Conservation (phyloP, 306 rosid genomes). For the Morella rubra region DNA sequence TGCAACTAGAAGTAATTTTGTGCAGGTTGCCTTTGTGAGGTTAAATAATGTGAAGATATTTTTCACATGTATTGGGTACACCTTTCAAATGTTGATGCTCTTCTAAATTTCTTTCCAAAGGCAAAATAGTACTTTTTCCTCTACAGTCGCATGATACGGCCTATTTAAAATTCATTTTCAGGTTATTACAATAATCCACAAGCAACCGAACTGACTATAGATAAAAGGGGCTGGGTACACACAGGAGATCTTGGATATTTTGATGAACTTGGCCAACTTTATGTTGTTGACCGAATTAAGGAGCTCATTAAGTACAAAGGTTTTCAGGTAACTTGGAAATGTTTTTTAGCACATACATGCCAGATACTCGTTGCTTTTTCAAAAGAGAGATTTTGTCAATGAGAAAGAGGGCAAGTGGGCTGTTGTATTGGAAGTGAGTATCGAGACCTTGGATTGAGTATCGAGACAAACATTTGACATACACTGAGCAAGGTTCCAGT, state of each 20-base stretch:
- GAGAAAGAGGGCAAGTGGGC: neutral
- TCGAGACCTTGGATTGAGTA: no score
- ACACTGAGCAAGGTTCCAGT: no score
- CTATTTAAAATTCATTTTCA: constrained; percentile 35
- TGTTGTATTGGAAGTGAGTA: neutral
- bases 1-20: neutral
- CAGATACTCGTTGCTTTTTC: neutral
- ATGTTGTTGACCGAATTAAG: constrained; percentile 87
- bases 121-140: neutral
- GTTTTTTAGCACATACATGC: neutral
- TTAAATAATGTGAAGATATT: neutral
- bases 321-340: constrained; percentile 55
- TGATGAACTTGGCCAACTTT: constrained; percentile 72
- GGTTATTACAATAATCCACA: constrained; percentile 82
- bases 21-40: neutral
- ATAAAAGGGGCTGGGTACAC: constrained; percentile 78
- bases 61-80: neutral
- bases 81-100: neutral
- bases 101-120: neutral
- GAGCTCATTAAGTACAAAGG: constrained; percentile 96
- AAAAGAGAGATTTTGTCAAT: neutral
- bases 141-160: neutral
- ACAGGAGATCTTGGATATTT: constrained; percentile 98
- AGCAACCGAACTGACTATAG: constrained; percentile 75
- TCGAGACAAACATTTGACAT: no score